Evolutionary conservation across 2,329 filamentous ascomycete species (phyloP).

Genomic region (Venturia pyrina): DNA sequence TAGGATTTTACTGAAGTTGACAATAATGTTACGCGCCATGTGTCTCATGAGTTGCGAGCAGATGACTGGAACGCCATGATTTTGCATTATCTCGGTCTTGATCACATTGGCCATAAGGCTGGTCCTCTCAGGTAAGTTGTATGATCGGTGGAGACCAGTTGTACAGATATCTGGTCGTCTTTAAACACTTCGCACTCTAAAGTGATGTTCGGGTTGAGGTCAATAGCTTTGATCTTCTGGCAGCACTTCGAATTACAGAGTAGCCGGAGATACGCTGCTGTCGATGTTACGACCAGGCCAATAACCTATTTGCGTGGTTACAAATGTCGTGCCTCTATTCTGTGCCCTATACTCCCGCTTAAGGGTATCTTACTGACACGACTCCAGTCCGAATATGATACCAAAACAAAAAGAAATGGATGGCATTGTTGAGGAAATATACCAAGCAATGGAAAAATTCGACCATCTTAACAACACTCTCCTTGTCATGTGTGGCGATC

Average conservation of each 20-base stretch:
- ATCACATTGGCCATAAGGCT: slow-evolving; percentile 96
- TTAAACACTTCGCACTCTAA: background rate
- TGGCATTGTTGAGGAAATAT: slow-evolving; percentile 64
- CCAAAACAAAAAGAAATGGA: slow-evolving; percentile 96
- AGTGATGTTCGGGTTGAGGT: background rate
- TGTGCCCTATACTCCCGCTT: background rate
- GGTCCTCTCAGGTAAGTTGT: slow-evolving; percentile 47
- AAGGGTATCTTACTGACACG: background rate
- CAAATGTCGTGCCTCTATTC: background rate
- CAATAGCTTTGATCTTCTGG: background rate
- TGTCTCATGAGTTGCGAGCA: slow-evolving; percentile 62
- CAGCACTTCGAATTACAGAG: background rate
- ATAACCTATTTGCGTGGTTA: background rate
- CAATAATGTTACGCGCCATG: slow-evolving; percentile 88
- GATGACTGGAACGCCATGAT: slow-evolving; percentile 90
- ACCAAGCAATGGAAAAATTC: slow-evolving; percentile 60
- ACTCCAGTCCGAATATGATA: slow-evolving; percentile 68
- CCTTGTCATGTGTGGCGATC: slow-evolving; percentile 81
- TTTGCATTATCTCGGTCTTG: slow-evolving; percentile 87
- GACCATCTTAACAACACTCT: slow-evolving; percentile 67
- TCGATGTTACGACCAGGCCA: background rate
- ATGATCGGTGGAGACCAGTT: background rate
- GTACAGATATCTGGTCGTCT: background rate
- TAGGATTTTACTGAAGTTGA: slow-evolving; percentile 98
- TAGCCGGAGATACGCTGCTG: background rate